Conservation (phyloP, 768 basidiomycete genomes). For the Phaeolepiota aurea region DNA sequence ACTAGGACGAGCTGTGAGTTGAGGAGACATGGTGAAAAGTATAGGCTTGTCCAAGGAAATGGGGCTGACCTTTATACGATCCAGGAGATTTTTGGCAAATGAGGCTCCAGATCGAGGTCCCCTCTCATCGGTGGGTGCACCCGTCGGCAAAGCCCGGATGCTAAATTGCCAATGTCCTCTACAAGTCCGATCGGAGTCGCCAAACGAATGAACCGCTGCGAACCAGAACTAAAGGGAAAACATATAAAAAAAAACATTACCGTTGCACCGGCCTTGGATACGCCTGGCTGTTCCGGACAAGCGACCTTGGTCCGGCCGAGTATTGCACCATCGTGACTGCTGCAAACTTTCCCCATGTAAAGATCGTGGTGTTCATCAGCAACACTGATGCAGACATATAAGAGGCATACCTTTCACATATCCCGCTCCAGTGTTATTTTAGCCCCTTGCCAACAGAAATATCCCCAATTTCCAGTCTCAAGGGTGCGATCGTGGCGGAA, state of each 20-base stretch:
- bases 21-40: constrained; percentile 26
- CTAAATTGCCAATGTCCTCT: not conserved
- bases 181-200: not conserved
- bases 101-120: constrained; percentile 2
- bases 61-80: constrained; percentile 26
- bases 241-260: too few relatives aligned
- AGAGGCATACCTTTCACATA: not conserved
- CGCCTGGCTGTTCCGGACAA: too few relatives aligned
- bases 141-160: constrained; percentile 20
- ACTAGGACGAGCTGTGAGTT: constrained; percentile 22
- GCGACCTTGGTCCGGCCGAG: too few relatives aligned
- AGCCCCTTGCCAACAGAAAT: not conserved
- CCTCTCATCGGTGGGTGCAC: constrained; percentile 2
- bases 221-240: not conserved
- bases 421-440: not conserved
- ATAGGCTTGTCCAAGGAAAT: constrained; percentile 19
- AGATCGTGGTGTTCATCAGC: not conserved
- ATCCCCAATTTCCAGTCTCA: too few relatives aligned
- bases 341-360: not conserved
- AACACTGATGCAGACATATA: not conserved
- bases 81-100: constrained; percentile 7
- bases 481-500: not conserved
- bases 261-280: too few relatives aligned
- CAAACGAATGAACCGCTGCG: not conserved
- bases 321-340: too few relatives aligned